Evolutionary conservation across 148 eudicot species (phyloP), one percentile per base, ranked within the genome.

Genomic region (Spergularia marina): DNA sequence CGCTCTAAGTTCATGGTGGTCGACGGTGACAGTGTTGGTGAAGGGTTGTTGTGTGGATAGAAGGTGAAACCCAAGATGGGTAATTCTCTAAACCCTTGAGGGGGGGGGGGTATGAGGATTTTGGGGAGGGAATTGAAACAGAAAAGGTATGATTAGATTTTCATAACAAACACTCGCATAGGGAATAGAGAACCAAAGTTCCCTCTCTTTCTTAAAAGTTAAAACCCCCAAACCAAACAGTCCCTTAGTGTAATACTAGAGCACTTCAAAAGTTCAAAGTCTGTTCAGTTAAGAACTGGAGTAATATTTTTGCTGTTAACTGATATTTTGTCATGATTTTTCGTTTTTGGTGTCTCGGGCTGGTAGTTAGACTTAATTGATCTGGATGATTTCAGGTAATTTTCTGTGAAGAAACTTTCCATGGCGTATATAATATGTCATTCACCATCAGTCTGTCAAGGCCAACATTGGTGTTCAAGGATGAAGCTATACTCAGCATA

Each of bases 361-460:
- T 44, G 49, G 8, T 44, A 44, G 49, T 63, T 63, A 30, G 44
- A 53, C 44, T 18, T 66, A 40, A 66, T 47, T 23, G 9, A 53
- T 73, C 1, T 53, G 18, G 47, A 70, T 53, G 49, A 57, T 64
- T 78, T 65, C 89, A 91, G 97, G 89, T 90, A 51, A 78, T 88
- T 60, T 57, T 92, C 71, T 78, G 83, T 39, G 91, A 92, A 77
- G 98, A 94, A 84, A 84, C 72, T 49, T 91, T 83, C 68, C 76
- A 85, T 41, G 89, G 89, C 62, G 91, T 90, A 52, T 90, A 94
- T 11, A 71, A 83, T 52, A 74, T 85, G 79, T 81, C 89, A 12
- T 94, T 92, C 74, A 79, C 81, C 10, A 86, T 95, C 76, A 85
- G 81, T 77, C 83, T 95, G 60, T 86, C 94, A 0, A 88, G 98